Conservation (phyloP, 176 grass and related monocot genomes). For the Hordeum marinum region DNA sequence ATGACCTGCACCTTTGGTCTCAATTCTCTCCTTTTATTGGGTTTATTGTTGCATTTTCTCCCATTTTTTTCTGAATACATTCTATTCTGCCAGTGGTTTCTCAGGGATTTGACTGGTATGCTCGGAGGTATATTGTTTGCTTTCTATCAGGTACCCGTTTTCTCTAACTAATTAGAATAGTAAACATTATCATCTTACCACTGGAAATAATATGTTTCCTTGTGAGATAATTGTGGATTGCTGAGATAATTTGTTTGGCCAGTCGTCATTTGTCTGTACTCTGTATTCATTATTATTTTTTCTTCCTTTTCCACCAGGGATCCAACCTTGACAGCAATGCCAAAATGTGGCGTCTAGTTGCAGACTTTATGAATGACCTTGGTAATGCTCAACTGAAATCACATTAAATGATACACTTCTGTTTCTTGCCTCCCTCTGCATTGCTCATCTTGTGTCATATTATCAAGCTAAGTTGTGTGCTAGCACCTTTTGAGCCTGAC, state of each 20-base stretch:
- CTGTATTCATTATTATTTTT: conserved; percentile 32
- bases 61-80: neutral
- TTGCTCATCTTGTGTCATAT: neutral
- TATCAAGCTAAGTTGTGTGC: neutral
- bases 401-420: neutral
- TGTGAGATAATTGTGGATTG: neutral
- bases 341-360: conserved; percentile 94
- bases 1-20: neutral
- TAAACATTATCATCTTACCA: neutral
- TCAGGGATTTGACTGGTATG: conserved; percentile 96
- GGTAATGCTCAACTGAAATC: conserved; percentile 51
- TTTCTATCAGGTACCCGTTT: conserved; percentile 76
- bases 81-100: conserved; percentile 77
- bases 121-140: conserved; percentile 94
- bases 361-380: conserved; percentile 99
- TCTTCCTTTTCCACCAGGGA: conserved; percentile 56
- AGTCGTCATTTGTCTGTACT: neutral
- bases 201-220: conserved; percentile 3
- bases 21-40: neutral
- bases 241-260: neutral
- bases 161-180: neutral
- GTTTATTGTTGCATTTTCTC: neutral
- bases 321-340: conserved; percentile 93
- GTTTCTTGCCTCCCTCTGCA: neutral
- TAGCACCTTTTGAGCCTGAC: neutral